Percentiles rank a stretch among this genome's conserved stretches.
phyloP scores from a whole-genome alignment of 73 alveolate genomes.

The Paramecium sonneborni region DNA sequence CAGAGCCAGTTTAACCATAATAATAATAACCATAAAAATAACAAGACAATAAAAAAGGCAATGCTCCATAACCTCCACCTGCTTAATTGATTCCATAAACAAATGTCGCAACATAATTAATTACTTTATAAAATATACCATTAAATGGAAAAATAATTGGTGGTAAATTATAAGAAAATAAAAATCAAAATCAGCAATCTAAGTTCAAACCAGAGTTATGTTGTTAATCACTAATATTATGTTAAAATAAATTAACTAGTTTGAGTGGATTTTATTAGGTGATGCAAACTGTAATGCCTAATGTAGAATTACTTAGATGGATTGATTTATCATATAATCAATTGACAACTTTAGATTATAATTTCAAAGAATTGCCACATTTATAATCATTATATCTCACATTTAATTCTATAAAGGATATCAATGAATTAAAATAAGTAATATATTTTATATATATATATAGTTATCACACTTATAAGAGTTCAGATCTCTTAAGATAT shows the following conservation, averaged over 20 bases:
- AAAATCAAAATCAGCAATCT: conserved; percentile 7
- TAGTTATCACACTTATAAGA: neutral
- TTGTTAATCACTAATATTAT: neutral
- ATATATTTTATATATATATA: neutral
- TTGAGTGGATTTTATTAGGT: neutral
- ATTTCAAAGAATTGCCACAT: conserved; percentile 33
- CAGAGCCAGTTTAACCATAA: neutral
- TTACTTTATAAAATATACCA: conserved; percentile 42
- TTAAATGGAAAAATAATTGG: conserved; percentile 46
- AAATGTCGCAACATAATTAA: neutral
- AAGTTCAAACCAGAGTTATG: conserved; percentile 7
- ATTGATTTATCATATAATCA: conserved; percentile 45
- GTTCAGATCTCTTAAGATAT: neutral
- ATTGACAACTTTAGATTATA: neutral
- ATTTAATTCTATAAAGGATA: neutral
- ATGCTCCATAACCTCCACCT: conserved; percentile 29
- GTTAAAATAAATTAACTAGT: conserved; percentile 34
- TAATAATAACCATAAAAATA: neutral
- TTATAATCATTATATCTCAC: conserved; percentile 17
- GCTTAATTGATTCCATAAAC: conserved; percentile 1
- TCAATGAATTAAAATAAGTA: conserved; percentile 30
- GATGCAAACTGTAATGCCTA: conserved; percentile 17
- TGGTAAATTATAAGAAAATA: conserved; percentile 43
- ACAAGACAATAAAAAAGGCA: neutral
- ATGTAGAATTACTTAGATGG: conserved; percentile 40